Percentiles rank a stretch among this genome's conserved stretches.
These are phyloP conservation scores for Ceratocystis eucalypticola DNA, from an alignment of 2,329 filamentous ascomycete genomes.

Conservation along the genomic window DNA sequence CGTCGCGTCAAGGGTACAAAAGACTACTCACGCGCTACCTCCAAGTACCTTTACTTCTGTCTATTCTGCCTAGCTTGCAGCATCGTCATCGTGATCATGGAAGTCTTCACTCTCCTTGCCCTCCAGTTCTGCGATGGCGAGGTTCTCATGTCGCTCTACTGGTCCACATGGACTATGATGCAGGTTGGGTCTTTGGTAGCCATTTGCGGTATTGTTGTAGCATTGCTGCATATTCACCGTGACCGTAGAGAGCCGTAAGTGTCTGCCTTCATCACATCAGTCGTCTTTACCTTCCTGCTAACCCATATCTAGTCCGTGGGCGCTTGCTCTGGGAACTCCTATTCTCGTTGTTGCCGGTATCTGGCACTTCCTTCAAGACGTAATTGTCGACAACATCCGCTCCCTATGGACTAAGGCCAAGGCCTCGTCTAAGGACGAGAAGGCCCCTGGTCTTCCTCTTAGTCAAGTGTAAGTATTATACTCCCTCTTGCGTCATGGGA, in stretches of 20 bases:
- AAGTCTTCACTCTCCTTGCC: conserved; percentile 40
- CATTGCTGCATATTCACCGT: conserved; percentile 37
- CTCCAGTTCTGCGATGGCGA: conserved; percentile 48
- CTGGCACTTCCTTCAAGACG: conserved; percentile 35
- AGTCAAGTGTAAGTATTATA: conserved; percentile 32
- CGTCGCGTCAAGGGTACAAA: conserved; percentile 25
- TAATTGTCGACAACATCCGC: conserved; percentile 28
- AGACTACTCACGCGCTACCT: conserved; percentile 28
- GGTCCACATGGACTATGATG: conserved; percentile 48
- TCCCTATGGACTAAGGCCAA: conserved; percentile 24
- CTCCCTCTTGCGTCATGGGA: conserved; percentile 14
- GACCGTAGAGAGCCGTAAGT: conserved; percentile 40
- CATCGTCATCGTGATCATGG: conserved; percentile 36
- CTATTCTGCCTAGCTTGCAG: conserved; percentile 33
- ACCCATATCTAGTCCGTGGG: conserved; percentile 35
- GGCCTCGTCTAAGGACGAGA: conserved; percentile 22
- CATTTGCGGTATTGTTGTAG: conserved; percentile 42
- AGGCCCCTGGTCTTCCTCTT: conserved; percentile 27
- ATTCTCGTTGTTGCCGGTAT: conserved; percentile 45
- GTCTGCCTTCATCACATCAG: background rate
- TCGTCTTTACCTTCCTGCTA: background rate
- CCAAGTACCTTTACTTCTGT: conserved; percentile 33
- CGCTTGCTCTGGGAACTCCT: conserved; percentile 45
- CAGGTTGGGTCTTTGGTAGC: conserved; percentile 46
- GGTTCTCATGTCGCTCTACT: conserved; percentile 45